Evolutionary conservation across 176 grass and related monocot species (phyloP), one percentile per base, ranked within the genome.

Genomic region (Eremochloa ophiuroides): DNA sequence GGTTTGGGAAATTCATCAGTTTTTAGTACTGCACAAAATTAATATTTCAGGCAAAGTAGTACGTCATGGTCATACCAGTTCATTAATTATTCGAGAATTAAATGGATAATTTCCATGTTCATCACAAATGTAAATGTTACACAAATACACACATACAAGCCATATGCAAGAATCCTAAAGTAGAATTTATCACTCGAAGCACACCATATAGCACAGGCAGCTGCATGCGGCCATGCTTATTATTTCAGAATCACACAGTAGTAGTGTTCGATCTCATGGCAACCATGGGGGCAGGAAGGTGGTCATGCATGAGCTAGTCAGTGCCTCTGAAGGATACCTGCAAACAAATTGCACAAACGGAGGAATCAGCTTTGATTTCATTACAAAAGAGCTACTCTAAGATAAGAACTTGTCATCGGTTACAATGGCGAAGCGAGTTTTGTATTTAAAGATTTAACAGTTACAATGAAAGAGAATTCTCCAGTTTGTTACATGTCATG

Each of bases 271-370:
- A 48, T 31, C 28, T 89, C 84, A 95, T 60, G 93, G 93, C 85
- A 95, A 47, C 96, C 96, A 98, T 17, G 80, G 82, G 31, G 96
- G 63, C 88, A 93, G 86, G 87, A 85, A 98, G 16, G 87, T 91
- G 14, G 83, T 87, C 37, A 99, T 90, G 75, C 88, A 95, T 73
- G 88, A 77, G 64, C 69, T 88, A 77, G 70, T 86, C 79, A 93
- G 83, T 44, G 88, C 80, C 81, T 98, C 96, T 28, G 82, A 87
- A 88, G 88, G 96, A 47, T 85, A 95, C 80, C 96, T 99, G 78
- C n/a, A 79, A 71, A 66, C 23, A 71, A 2, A 62, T 42, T 39
- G 13, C n/a, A 35, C 2, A 71, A 38, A 13, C 0, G 28, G 78
- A 72, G 20, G 18, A 48, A 48, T 60, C 11, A 71, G 53, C 42